phyloP scores from a whole-genome alignment of 2,329 filamentous ascomycete species.

The Xylaria arbuscula region DNA sequence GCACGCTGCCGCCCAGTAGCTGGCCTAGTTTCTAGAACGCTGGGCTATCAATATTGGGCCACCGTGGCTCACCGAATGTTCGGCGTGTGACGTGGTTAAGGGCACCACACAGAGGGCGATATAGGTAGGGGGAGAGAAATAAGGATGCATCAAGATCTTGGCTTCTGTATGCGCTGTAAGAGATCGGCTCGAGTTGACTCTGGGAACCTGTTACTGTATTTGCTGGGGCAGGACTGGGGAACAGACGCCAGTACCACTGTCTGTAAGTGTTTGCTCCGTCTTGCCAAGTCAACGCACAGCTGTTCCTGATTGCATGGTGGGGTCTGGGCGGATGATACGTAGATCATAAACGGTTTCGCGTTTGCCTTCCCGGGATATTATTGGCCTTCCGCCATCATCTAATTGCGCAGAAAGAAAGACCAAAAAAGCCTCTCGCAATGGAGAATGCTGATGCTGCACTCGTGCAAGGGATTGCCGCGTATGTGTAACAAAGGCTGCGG shows the following conservation, averaged over 20 bases:
- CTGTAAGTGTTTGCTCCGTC: constrained; percentile 3
- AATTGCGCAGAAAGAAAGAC: neutral
- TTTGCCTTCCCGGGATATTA: constrained; percentile 5
- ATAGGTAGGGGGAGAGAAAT: constrained; percentile 7
- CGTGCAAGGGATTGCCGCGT: constrained; percentile 4
- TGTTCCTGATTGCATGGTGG: constrained; percentile 17
- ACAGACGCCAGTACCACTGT: neutral
- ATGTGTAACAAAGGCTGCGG: constrained; percentile 27
- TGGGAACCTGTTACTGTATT: constrained; percentile 13
- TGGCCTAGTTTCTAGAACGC: neutral
- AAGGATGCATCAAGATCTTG: constrained; percentile 27
- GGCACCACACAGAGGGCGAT: constrained; percentile 5
- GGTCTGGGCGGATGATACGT: constrained; percentile 11
- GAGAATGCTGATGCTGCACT: constrained; percentile 5
- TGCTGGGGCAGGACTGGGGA: no score
- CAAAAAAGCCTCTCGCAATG: neutral
- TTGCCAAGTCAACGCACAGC: constrained; percentile 12
- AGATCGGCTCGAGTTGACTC: constrained; percentile 16
- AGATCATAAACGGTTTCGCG: constrained; percentile 21
- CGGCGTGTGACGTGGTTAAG: constrained; percentile 4
- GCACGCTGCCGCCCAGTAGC: constrained; percentile 23
- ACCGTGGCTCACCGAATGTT: constrained; percentile 24
- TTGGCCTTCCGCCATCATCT: constrained; percentile 2
- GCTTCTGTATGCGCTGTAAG: constrained; percentile 24
- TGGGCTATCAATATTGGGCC: constrained; percentile 5